These are phyloP conservation scores for Wickerhamomyces hampshirensis DNA, from an alignment of 805 yeast species.

Conservation along the genomic window DNA sequence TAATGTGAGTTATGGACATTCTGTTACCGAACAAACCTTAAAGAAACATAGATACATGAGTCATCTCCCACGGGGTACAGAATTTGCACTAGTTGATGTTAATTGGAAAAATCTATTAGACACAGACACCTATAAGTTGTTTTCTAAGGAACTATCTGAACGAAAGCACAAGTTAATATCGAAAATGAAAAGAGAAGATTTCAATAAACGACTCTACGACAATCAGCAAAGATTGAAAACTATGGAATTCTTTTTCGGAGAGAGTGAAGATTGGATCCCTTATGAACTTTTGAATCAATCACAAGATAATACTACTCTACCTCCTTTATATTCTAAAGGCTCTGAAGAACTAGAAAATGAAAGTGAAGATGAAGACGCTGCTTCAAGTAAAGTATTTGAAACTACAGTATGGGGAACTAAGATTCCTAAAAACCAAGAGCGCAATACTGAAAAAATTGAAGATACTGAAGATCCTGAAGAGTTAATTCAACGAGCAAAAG, in stretches of 20 bases:
- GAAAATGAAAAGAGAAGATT: conserved; percentile 57
- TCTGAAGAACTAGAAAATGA: conserved; percentile 10
- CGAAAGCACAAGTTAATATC: conserved; percentile 46
- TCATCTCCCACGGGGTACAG: conserved; percentile 83
- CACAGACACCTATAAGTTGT: conserved; percentile 38
- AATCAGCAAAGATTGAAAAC: conserved; percentile 53
- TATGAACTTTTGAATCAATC: conserved; percentile 26
- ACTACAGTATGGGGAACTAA: conserved; percentile 78
- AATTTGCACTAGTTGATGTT: conserved; percentile 77
- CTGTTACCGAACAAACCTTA: conserved; percentile 53
- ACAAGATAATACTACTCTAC: conserved; percentile 25
- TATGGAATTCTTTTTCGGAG: conserved; percentile 53
- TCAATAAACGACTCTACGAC: conserved; percentile 51
- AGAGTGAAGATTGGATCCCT: conserved; percentile 38
- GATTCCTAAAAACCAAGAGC: conserved; percentile 24
- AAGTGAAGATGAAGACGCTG: conserved; percentile 1
- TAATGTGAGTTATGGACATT: conserved; percentile 60
- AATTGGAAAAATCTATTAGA: conserved; percentile 62
- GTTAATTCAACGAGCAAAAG: conserved; percentile 16
- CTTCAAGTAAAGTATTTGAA: conserved; percentile 27
- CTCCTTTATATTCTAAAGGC: conserved; percentile 29
- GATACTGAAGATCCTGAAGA: conserved; percentile 28
- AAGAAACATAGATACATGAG: conserved; percentile 68
- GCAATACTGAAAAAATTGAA: no score
- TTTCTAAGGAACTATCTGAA: conserved; percentile 50